Evolutionary conservation across 2,329 filamentous ascomycete genomes (phyloP).

Genomic region (Escovopsis weberi): DNA sequence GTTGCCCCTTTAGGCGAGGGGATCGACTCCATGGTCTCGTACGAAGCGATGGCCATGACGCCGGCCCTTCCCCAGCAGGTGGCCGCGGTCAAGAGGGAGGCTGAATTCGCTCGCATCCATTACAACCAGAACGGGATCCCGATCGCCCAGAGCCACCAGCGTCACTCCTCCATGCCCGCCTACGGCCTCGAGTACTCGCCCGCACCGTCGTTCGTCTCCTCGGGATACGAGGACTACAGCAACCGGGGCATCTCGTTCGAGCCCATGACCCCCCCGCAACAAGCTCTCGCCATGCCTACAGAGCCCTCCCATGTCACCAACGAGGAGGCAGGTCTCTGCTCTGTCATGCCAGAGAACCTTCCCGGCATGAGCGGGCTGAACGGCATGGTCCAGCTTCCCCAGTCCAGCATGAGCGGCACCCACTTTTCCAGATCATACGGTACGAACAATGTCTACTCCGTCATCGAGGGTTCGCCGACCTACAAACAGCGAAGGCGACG

Average conservation of each 20-base stretch:
- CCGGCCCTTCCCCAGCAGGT: slow-evolving; percentile 51
- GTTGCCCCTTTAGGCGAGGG: slow-evolving; percentile 43
- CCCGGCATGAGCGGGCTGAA: slow-evolving; percentile 60
- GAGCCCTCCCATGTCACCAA: slow-evolving; percentile 97
- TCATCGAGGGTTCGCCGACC: slow-evolving; percentile 93
- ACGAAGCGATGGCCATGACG: slow-evolving; percentile 56
- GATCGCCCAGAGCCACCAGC: slow-evolving; percentile 68
- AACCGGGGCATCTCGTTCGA: slow-evolving; percentile 92
- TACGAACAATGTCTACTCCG: slow-evolving; percentile 73
- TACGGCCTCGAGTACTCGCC: slow-evolving; percentile 94
- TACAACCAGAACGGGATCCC: slow-evolving; percentile 90
- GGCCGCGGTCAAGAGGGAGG: slow-evolving; percentile 70
- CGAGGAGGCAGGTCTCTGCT: slow-evolving; percentile 92
- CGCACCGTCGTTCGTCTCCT: slow-evolving; percentile 95
- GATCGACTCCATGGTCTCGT: slow-evolving; percentile 61
- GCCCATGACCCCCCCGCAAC: slow-evolving; percentile 89
- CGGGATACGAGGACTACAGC: slow-evolving; percentile 96
- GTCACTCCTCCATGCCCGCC: slow-evolving; percentile 95
- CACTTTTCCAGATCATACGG: slow-evolving; percentile 66
- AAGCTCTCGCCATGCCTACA: slow-evolving; percentile 62
- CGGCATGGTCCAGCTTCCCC: slow-evolving; percentile 80
- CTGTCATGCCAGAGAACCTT: slow-evolving; percentile 79
- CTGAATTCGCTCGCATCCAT: slow-evolving; percentile 66
- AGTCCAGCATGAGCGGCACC: slow-evolving; percentile 63
- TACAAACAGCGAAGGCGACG: slow-evolving; percentile 95